Evolutionary conservation across 441 rosid genomes (phyloP), one percentile per base, ranked within the genome.

Genomic region (Viola pubescens): DNA sequence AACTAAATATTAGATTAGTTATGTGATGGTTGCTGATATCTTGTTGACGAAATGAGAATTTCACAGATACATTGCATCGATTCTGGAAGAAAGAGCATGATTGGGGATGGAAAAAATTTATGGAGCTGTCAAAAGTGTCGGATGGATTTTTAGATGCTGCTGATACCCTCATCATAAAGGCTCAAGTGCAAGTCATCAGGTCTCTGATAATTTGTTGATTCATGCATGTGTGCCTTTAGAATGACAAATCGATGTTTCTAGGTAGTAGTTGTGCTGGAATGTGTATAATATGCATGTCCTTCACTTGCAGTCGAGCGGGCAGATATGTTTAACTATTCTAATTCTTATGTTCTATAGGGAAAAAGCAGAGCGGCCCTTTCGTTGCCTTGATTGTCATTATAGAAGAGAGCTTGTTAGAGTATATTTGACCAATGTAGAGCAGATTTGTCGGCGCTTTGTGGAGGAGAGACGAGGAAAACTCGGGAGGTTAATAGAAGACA

Each of bases 1-100:
- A 45, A 58, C 69, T 66, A 45, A 58, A 55, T 65, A 26, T 39
- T 62, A 9, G 42, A 64, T 59, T 64, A 5, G 38, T 68, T 64
- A 42, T 9, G 6, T 45, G 3, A 26, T 7, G 4, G 40, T 48
- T 62, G 41, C 66, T 66, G 62, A 52, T 76, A 39, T 58, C 37
- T 54, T 62, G 58, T 55, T 65, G 49, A 73, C 76, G 66, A 54
- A 60, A 65, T 66, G 56, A 45, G 44, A 63, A 40, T 66, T 54
- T 59, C 81, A 70, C 73, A 94, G 97, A 94, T 80, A 94, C 97
- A 6, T 65, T 94, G 43, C 97, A 94, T 75, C 95, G 95, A 26
- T 94, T 94, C 71, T 85, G 94, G 78, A 89, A 94, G 88, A 88
- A 94, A 74, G 98, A 94, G 85, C 99, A 94, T 76, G 99, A 94